These are phyloP conservation scores for Pseudevernia furfuracea DNA, from an alignment of 495 filamentous ascomycete genomes.

Conservation along the genomic window DNA sequence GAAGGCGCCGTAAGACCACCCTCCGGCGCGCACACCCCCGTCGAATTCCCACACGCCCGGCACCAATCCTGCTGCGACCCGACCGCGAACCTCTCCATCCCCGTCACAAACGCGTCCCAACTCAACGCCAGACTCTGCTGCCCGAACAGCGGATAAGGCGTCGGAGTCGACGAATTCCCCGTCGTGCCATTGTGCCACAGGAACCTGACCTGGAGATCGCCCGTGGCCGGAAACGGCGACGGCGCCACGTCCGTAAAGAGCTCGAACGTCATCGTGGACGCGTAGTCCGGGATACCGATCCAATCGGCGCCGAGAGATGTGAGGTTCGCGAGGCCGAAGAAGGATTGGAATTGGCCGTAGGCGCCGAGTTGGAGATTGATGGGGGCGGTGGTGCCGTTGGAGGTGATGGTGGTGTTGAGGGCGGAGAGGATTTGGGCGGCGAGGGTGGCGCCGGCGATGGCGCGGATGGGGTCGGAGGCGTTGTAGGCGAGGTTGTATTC, in stretches of 20 bases:
- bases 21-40: constrained; percentile 37
- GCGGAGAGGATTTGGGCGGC: constrained; percentile 40
- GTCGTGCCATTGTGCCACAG: constrained; percentile 48
- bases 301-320: constrained; percentile 31
- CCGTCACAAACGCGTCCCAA: constrained; percentile 38
- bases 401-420: constrained; percentile 41
- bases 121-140: constrained; percentile 30
- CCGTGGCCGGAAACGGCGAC: constrained; percentile 31
- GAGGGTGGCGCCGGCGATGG: constrained; percentile 41
- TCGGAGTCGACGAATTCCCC: constrained; percentile 25
- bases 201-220: constrained; percentile 43
- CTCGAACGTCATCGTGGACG: constrained; percentile 48
- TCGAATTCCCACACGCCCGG: constrained; percentile 38
- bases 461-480: constrained; percentile 38
- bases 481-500: constrained; percentile 49
- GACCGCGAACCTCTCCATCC: constrained; percentile 39
- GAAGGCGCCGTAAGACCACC: constrained; percentile 13
- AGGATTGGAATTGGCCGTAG: constrained; percentile 44
- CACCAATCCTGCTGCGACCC: constrained; percentile 39
- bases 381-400: constrained; percentile 23
- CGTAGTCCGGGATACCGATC: constrained; percentile 45
- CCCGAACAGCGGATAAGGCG: constrained; percentile 40
- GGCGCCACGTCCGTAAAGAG: constrained; percentile 39
- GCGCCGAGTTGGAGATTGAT: constrained; percentile 44
- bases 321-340: constrained; percentile 46